Evolutionary conservation across 345 rosid species (phyloP).

Genomic region (Litchi chinensis): DNA sequence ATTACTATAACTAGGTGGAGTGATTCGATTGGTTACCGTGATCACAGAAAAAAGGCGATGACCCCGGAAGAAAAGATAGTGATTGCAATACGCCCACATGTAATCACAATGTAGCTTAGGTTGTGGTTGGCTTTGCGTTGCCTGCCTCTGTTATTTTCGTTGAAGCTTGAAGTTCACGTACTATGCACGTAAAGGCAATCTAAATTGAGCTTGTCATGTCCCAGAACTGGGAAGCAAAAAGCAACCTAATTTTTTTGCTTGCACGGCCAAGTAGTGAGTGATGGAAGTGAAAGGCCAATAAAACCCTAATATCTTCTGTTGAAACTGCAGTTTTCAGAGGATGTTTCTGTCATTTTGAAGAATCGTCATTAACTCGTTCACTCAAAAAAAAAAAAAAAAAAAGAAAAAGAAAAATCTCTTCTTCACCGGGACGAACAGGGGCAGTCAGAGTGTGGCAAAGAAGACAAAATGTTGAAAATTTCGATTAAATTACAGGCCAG

Average conservation of each 20-base stretch:
- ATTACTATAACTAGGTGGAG: not conserved
- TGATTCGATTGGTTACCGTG: not conserved
- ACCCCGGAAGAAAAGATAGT: not conserved
- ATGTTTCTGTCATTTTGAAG: constrained; percentile 37
- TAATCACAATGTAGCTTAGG: not conserved
- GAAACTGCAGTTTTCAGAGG: constrained; percentile 16
- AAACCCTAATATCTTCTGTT: not conserved
- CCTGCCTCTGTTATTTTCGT: constrained; percentile 3
- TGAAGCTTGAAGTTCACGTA: constrained; percentile 40
- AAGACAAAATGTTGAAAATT: not conserved
- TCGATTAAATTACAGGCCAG: constrained; percentile 4
- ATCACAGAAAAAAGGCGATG: not conserved
- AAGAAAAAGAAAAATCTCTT: not conserved
- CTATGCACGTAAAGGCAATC: constrained; percentile 55
- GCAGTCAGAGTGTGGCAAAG: constrained; percentile 17
- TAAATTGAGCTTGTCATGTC: constrained; percentile 27
- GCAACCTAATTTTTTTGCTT: constrained; percentile 43
- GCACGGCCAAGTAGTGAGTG: constrained; percentile 36
- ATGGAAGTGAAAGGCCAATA: constrained; percentile 18
- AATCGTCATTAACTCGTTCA: not conserved
- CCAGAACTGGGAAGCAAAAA: constrained; percentile 38
- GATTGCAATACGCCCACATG: not conserved
- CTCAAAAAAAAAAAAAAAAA: not conserved
- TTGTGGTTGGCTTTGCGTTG: not conserved
- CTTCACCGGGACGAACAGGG: constrained; percentile 19